A percentile compares a stretch with the other conserved stretches of the same genome.
These are phyloP conservation scores for Lasiodiplodia sp. DNA, from an alignment of 2,329 filamentous ascomycete genomes.

Conservation along the genomic window DNA sequence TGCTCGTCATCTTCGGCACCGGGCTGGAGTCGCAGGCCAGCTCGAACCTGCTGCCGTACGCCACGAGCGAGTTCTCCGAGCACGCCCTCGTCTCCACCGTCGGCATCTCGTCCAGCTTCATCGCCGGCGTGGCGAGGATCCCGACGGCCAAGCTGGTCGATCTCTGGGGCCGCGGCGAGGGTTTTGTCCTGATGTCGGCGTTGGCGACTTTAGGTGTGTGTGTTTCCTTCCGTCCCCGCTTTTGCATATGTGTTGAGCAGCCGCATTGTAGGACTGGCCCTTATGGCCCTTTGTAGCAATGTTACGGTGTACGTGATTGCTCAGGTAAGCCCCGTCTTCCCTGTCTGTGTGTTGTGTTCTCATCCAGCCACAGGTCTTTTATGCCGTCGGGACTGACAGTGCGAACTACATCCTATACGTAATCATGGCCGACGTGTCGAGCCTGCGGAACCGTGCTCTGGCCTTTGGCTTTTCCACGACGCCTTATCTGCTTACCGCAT, in stretches of 20 bases:
- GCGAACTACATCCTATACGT: constrained; percentile 68
- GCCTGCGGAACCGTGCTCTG: constrained; percentile 69
- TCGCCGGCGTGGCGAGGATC: constrained; percentile 65
- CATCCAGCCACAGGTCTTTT: constrained; percentile 61
- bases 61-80: constrained; percentile 40
- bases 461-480: constrained; percentile 68
- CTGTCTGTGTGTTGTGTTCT: no score
- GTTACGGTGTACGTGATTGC: constrained; percentile 69
- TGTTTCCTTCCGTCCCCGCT: constrained; percentile 56
- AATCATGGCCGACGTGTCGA: constrained; percentile 72
- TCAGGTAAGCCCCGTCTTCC: background rate
- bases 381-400: constrained; percentile 57
- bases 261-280: no score
- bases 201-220: constrained; percentile 56
- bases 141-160: constrained; percentile 72
- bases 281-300: constrained; percentile 62
- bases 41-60: constrained; percentile 43
- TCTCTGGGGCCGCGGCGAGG: constrained; percentile 71
- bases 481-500: constrained; percentile 72
- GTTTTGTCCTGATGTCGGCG: constrained; percentile 62
- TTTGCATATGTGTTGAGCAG: no score
- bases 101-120: constrained; percentile 37
- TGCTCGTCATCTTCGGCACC: constrained; percentile 45
- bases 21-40: constrained; percentile 50
- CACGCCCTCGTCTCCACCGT: constrained; percentile 41